Evolutionary conservation across 768 basidiomycete species (phyloP), one percentile per base, ranked within the genome.

Genomic region (Lactarius trivialis): DNA sequence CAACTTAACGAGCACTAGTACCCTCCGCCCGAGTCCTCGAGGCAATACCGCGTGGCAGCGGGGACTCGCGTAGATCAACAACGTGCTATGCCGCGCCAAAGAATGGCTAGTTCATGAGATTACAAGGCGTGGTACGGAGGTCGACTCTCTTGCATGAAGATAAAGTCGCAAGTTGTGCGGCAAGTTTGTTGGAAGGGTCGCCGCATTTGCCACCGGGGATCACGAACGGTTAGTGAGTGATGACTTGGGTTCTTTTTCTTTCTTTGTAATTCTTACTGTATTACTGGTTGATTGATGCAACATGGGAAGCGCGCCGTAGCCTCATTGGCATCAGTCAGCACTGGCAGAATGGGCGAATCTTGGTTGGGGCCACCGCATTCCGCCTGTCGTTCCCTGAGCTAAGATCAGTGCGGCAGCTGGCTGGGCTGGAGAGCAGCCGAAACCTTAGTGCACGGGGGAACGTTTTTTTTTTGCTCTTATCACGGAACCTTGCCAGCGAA

Each of bases 171-270:
- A 43, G 53, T 41, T 39, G 15, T n/a, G 15, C 24, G 7, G 43
- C 36, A 12, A 36, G 37, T n/a, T n/a, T 45, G 43, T 45, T 37
- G 52, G 24, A 39, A 34, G 9, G n/a, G n/a, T n/a, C n/a, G 21
- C 60, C 53, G 45, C 45, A 15, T n/a, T 54, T 17, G 54, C 43
- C 59, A 43, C 53, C 26, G 24, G 59, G 36, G 41, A 41, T 53
- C 21, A 32, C 37, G 14, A 41, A 11, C 21, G 17, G 52, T 33
- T 24, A 43, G 24, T 21, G 34, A 14, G 45, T 36, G 21, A 33
- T 36, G 21, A 33, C 19, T 28, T 30, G 1, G 24, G 30, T 43
- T 24, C 37, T 41, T 53, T 6, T 43, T n/a, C 21, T 48, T 39
- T 24, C 14, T 24, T 26, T 14, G 12, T 14, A 3, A 12, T 21